Base-by-base conservation (phyloP, 768 basidiomycete genomes). In the Collybiopsis confluens region DNA sequence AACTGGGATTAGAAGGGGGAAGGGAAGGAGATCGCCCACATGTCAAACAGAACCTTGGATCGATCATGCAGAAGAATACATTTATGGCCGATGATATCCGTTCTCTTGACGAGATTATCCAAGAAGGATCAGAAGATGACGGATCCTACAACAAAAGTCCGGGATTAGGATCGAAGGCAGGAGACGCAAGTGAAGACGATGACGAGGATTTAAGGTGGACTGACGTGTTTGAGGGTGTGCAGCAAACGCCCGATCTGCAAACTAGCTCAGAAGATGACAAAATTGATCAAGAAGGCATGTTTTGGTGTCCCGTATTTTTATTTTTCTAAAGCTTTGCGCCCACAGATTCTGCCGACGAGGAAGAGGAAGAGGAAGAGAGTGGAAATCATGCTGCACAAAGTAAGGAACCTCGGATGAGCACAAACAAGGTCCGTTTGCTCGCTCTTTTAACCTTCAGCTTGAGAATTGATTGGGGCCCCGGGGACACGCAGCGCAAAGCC, bases 371-470 rank as follows among this genome's bases (percentile, higher is more conserved):
- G 2, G 48, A 40, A 9, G 35, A 21, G 4, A 10, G 24, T 20
- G 41, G 20, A 40, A 64, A 61, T 1, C 66, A 66, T 13, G 62
- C 60, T 7, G 61, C 62, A 27, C 51, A 64, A 15, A 69, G 66
- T 46, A 92, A 91, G 67, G 88, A 80, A 59, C 67, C 79, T 24
- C 88, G 96, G 16, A 90, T 96, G 91, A 96, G 82, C 62, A 98
- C 97, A 1, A 92, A 85, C 77, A 99, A 99, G 75, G 90, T 86
- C 65, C 38, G 57, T 57, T 6, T 55, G 20, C 37, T 54, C 16
- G 41, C 35, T 13, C n/a, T 36, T 28, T 13, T 11, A 27, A 38
- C 37, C 6, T 10, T 45, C 47, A 21, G 33, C 18, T n/a, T 10
- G 16, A 28, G 16, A 28, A 45, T 18, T 35, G 11, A 16, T 20